phyloP scores from a whole-genome alignment of 2,329 filamentous ascomycete species.

The Lachnellula cervina region DNA sequence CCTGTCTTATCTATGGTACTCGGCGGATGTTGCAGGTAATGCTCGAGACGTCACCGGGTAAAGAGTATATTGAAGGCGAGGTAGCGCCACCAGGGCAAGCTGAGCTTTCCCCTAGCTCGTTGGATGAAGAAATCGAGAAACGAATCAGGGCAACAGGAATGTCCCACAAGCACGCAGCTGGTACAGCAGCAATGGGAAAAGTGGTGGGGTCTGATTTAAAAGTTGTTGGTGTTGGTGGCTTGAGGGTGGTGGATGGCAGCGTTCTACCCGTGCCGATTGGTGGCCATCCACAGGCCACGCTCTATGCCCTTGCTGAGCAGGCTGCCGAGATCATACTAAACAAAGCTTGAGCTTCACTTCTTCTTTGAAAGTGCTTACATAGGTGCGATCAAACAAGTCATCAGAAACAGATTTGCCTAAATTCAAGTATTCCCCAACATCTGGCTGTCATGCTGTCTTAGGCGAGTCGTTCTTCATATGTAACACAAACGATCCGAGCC shows the following conservation, averaged over 20 bases:
- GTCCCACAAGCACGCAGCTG: background rate
- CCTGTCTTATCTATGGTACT: background rate
- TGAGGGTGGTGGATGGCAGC: slow-evolving; percentile 46
- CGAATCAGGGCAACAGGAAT: background rate
- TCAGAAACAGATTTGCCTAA: too few relatives aligned
- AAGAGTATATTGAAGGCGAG: slow-evolving; percentile 3
- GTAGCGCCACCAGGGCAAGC: background rate
- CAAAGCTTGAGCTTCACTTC: background rate
- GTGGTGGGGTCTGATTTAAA: slow-evolving; percentile 44
- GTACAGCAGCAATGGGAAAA: slow-evolving; percentile 24
- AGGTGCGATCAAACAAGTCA: too few relatives aligned
- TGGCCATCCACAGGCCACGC: background rate
- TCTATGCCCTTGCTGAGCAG: slow-evolving; percentile 1
- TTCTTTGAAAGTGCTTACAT: too few relatives aligned
- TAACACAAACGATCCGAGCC: too few relatives aligned
- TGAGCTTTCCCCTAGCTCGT: background rate
- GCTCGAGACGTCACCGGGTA: slow-evolving; percentile 5
- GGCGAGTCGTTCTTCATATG: too few relatives aligned
- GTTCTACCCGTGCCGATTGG: slow-evolving; percentile 33
- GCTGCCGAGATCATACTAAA: slow-evolving; percentile 14
- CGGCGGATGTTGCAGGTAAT: background rate
- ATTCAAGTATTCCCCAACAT: too few relatives aligned
- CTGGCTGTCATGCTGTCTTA: too few relatives aligned
- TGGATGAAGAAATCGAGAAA: slow-evolving; percentile 9
- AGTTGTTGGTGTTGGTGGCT: slow-evolving; percentile 43